Evolutionary conservation across 805 yeast species (phyloP), one percentile per base, ranked within the genome.

Genomic region (Yarrowia sp.): DNA sequence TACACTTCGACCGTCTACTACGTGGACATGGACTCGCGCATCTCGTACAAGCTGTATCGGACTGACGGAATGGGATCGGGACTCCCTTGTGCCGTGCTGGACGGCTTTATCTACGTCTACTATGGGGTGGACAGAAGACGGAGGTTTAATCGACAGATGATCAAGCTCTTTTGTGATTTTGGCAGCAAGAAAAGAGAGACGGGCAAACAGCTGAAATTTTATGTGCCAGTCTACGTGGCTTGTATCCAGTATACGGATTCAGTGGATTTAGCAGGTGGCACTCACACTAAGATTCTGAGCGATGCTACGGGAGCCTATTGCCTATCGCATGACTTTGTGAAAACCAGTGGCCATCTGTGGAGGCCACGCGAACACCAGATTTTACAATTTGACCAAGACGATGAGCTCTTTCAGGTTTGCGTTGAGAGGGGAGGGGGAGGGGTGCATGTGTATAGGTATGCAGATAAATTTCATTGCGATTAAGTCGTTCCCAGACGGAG

Each of bases 1-100:
- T 46, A 46, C 36, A 46, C 55, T 2, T 47, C 55, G 13, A 47
- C 55, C 16, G 55, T 47, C 10, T 47, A 47, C 21, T 47, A 47
- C 16, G 38, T 47, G 27, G 38, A 47, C 18, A 47, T 47, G 55
- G 38, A 47, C 55, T 14, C 25, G 9, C 14, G 55, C 6, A 8
- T 21, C 14, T 47, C 55, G 8, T 47, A 47, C 38, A 31, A 47
- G 38, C 19, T 47, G 19, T 47, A 47, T 21, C 36, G 55, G 6
- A 47, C 55, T 9, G 55, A 47, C 12, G 55, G 55, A 8, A 47
- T 47, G 55, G 55, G 55, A 3, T 31, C 55, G 12, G 55, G 55
- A 3, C 55, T 47, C 16, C 55, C 55, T 0, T 47, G 55, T 47
- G 55, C 55, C 9, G 55, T 47, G 7, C 13, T 47, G 38, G 55